Conservation (phyloP, 2,329 filamentous ascomycete species). For the Claviceps paspali region DNA sequence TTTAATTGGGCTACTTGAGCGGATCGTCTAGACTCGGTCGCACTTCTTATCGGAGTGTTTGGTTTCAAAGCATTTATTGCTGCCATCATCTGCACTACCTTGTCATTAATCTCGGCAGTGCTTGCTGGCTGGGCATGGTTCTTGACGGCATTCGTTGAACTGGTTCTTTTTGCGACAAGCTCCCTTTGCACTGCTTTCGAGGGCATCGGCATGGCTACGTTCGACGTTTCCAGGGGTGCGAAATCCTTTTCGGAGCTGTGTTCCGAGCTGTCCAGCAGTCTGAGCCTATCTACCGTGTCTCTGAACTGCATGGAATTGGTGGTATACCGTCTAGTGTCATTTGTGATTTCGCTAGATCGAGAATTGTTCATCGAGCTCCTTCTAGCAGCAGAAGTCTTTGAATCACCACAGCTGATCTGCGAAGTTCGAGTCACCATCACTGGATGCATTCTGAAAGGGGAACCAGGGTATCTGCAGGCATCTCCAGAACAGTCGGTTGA, state of each 20-base stretch:
- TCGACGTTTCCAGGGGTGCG: neutral
- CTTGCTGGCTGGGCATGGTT: neutral
- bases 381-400: neutral
- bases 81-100: conserved; percentile 21
- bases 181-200: neutral
- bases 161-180: neutral
- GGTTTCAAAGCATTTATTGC: conserved; percentile 21
- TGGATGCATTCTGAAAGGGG: conserved; percentile 7
- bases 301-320: conserved; percentile 5
- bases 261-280: conserved; percentile 2
- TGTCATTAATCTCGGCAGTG: conserved; percentile 17
- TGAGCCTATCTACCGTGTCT: neutral
- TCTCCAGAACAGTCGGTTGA: neutral
- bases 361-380: conserved; percentile 3
- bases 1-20: conserved; percentile 16
- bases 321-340: conserved; percentile 2
- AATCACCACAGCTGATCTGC: neutral
- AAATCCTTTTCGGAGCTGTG: neutral
- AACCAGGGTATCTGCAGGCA: neutral
- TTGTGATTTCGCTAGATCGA: neutral
- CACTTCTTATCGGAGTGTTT: conserved; percentile 5
- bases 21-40: conserved; percentile 11
- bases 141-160: neutral
- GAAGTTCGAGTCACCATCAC: neutral
- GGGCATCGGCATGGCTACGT: neutral